Conservation (phyloP, 345 rosid species). For the Aquilaria malaccensis region DNA sequence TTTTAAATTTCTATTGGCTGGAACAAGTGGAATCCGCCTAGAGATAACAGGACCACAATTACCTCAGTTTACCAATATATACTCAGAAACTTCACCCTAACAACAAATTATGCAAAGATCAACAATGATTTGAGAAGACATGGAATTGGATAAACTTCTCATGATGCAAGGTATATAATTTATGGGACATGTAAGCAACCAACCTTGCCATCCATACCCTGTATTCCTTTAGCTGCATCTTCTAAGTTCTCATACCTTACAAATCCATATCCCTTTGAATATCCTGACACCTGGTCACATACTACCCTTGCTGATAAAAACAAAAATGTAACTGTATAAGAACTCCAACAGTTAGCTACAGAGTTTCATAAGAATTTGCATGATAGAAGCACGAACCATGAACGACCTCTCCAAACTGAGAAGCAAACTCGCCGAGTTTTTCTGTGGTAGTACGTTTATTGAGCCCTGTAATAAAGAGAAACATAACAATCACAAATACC, state of each 20-base stretch:
- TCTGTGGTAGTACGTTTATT: conserved; percentile 75
- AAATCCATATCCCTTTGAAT: conserved; percentile 93
- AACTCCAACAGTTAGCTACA: not conserved
- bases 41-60: not conserved
- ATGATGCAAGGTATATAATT: no score
- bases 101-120: no score
- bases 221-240: conserved; percentile 77
- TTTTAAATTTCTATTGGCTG: no score
- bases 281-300: conserved; percentile 70
- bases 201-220: conserved; percentile 95
- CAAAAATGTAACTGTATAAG: conserved; percentile 6
- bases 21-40: not conserved
- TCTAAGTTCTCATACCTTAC: conserved; percentile 68
- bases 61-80: not conserved
- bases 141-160: no score
- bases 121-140: not conserved
- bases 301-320: conserved; percentile 63
- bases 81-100: no score
- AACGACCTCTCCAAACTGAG: conserved; percentile 71
- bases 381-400: conserved; percentile 45
- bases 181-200: conserved; percentile 4
- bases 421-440: conserved; percentile 58
- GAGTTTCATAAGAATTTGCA: not conserved
- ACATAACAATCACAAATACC: no score
- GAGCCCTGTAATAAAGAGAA: conserved; percentile 44